Evolutionary conservation across 1,284 basidiomycete genomes (phyloP), one percentile per base, ranked within the genome.

Genomic region (Singerocomus inundabilis): DNA sequence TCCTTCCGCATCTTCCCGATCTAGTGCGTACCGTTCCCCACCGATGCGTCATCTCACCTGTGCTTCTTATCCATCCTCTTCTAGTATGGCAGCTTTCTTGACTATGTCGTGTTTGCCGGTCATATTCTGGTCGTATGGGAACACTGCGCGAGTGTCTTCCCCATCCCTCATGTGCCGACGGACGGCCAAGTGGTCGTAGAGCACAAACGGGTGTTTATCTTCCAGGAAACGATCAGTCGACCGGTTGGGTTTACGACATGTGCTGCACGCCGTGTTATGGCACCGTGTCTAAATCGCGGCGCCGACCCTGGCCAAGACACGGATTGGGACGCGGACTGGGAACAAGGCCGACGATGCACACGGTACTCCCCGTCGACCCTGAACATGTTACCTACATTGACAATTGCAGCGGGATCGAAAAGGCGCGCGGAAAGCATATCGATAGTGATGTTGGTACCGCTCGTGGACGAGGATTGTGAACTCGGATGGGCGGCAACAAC

Each of bases 231-330:
- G 16, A 46, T 64, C 40, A 26, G 43, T 31, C 53, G 51, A 13
- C 66, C 62, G 1, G 31, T 68, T 4, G 61, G 56, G 15, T 64
- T 64, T 18, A 68, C 66, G 32, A 55, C 66, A 18, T 64, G 62
- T 35, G 45, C 47, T 9, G 29, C 58, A 28, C 56, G 61, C 1
- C 33, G 13, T 10, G 26, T 18, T 16, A 18, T 30, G 12, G 46
- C 39, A 13, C 24, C 21, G 13, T 15, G 6, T 5, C 25, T 12
- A n/a, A 6, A 15, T 2, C 4, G 3, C 13, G 29, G 16, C 12
- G 21, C 5, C 12, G 6, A 42, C 25, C n/a, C 33, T n/a, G 26
- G 30, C 32, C 37, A 4, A 25, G 36, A 18, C 12, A 7, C n/a
- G n/a, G 31, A 31, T 8, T 29, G 31, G 33, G 45, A 38, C 25